A percentile compares a stretch with the other conserved stretches of the same genome.
phyloP scores from a whole-genome alignment of 1,284 basidiomycete species.

The Cutaneotrichosporon sp. region DNA sequence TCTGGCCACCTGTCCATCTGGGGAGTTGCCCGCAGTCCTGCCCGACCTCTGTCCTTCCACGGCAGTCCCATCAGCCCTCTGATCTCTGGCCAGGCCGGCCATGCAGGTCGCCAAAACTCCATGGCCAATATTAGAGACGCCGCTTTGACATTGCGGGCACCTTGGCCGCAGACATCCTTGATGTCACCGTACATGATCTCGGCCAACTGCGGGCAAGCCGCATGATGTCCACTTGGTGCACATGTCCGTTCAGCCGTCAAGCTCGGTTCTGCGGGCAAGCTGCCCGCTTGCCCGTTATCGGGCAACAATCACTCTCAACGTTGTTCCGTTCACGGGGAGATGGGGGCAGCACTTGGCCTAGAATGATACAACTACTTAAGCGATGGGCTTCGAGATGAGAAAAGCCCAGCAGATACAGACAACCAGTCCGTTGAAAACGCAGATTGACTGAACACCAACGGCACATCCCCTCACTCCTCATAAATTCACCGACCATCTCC shows the following conservation, averaged over 20 bases:
- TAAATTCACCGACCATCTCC: neutral
- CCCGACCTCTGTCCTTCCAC: neutral
- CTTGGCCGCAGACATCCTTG: neutral
- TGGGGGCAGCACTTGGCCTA: too few species aligned
- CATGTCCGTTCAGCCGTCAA: neutral
- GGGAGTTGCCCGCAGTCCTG: neutral
- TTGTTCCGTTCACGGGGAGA: too few species aligned
- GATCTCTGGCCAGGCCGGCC: too few species aligned
- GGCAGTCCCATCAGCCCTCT: neutral
- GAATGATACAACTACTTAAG: neutral
- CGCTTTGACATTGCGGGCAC: neutral
- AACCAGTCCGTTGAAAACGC: neutral
- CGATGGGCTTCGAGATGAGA: neutral
- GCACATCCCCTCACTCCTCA: too few species aligned
- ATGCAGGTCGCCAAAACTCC: too few species aligned
- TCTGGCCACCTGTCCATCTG: too few species aligned
- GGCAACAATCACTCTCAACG: too few species aligned
- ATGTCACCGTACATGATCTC: neutral
- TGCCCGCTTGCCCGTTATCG: slow-evolving; percentile 4
- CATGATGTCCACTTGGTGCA: neutral
- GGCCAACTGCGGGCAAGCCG: neutral
- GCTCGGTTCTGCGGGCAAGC: neutral
- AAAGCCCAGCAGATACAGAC: neutral
- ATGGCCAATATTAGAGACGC: neutral
- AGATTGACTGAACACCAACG: neutral